phyloP scores from a whole-genome alignment of 1,284 basidiomycete genomes.

The Xerocomus amazonicus region DNA sequence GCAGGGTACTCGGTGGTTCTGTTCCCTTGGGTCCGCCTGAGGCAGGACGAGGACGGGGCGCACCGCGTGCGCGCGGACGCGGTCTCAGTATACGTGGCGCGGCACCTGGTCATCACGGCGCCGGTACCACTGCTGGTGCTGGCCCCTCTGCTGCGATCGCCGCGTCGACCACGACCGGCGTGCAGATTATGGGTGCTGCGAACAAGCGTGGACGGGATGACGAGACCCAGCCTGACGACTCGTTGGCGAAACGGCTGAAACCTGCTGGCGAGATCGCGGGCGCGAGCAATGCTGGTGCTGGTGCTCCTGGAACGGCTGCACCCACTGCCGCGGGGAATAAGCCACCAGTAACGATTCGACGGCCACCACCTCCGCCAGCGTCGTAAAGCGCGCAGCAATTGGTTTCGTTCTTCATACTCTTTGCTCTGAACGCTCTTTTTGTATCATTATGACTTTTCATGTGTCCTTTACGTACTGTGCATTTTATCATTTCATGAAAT shows the following conservation, averaged over 20 bases:
- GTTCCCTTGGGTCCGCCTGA: slow-evolving; percentile 19
- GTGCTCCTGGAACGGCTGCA: background rate
- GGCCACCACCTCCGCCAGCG: slow-evolving; percentile 31
- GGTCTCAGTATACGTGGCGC: slow-evolving; percentile 41
- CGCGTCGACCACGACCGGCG: slow-evolving; percentile 28
- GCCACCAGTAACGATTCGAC: slow-evolving; percentile 35
- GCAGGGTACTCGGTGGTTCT: slow-evolving; percentile 28
- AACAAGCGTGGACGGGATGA: slow-evolving; percentile 66
- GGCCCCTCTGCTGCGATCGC: slow-evolving; percentile 21
- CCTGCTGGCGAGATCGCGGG: slow-evolving; percentile 36
- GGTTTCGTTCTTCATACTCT: background rate
- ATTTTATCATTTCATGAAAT: too few relatives aligned
- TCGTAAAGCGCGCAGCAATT: slow-evolving; percentile 6
- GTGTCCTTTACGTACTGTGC: too few relatives aligned
- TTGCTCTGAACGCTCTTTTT: background rate
- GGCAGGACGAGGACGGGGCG: slow-evolving; percentile 36
- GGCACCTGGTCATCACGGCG: slow-evolving; percentile 38
- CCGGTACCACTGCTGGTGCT: slow-evolving; percentile 28
- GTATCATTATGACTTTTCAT: background rate
- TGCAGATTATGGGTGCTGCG: slow-evolving; percentile 67
- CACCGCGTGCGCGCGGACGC: slow-evolving; percentile 23
- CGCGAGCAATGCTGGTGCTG: background rate
- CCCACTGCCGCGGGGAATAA: slow-evolving; percentile 17
- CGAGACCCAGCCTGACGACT: slow-evolving; percentile 46
- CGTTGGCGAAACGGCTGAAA: slow-evolving; percentile 69